Base-by-base conservation (phyloP, 495 filamentous ascomycete genomes). In the Penicillium odoratum region DNA sequence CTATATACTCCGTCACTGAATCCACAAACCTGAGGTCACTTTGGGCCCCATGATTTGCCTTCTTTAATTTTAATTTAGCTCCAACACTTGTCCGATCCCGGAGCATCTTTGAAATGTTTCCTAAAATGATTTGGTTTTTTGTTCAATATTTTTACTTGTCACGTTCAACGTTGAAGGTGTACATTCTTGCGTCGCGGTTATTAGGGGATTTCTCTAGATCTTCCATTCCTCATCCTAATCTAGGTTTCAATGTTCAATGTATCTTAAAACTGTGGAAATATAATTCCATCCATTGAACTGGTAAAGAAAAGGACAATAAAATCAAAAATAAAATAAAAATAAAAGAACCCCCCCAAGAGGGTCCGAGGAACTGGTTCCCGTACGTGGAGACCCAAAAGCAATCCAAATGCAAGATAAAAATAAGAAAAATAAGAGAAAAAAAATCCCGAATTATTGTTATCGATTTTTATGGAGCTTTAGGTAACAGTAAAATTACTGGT, bases 321-420 rank as follows among this genome's bases (percentile, higher is more conserved):
- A 11, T 10, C 0, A 11, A 9, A 36, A 36, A 36, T 36, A 11
- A 36, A 36, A 13, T 36, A 8, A 36, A 36, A 36, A 8, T 8
- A 11, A 36, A 11, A 36, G 4, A 36, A 9, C 0, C 21, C 21
- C 21, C n/a, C 16, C 11, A 42, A 40, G 51, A 62, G 63, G 59
- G 57, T 62, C 72, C 71, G 63, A 72, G 70, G 72, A 69, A 72
- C 71, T 75, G 73, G 72, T 75, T 70, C 69, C 64, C 63, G 64
- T 69, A 67, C 56, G 59, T 60, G 63, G 61, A 63, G 45, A 40
- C 60, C 61, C 65, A 65, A 68, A 65, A 47, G 59, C 61, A 63
- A 48, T 53, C 58, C 33, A 57, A 58, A 59, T 56, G 53, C 54
- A 59, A 49, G 55, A 62, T 60, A 60, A 64, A 56, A 58, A 42